These are phyloP conservation scores for Paraglomus brasilianum DNA, from an alignment of 192 early-diverging fungal species.

Conservation along the genomic window DNA sequence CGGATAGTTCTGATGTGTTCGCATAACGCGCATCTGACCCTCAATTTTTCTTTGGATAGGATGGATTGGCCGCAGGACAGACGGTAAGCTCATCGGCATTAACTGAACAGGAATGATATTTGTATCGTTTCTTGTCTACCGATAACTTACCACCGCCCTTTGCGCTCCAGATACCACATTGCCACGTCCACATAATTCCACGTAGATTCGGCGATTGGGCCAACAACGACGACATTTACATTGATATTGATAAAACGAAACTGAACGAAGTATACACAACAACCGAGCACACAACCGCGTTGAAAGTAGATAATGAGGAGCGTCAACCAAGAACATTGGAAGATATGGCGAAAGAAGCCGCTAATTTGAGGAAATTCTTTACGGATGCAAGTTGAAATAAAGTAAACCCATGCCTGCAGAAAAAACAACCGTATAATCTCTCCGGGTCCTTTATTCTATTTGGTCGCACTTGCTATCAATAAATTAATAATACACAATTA, in stretches of 20 bases:
- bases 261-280: conserved; percentile 35
- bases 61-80: conserved; percentile 60
- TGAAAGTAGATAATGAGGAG: conserved; percentile 66
- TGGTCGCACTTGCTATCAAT: no score
- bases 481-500: no score
- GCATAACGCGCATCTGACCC: neutral
- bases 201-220: conserved; percentile 74
- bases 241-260: conserved; percentile 60
- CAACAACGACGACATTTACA: conserved; percentile 88
- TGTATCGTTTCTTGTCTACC: no score
- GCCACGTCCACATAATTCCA: conserved; percentile 91
- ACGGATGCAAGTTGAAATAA: neutral
- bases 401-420: no score
- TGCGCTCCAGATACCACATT: conserved; percentile 87
- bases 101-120: no score
- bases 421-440: no score
- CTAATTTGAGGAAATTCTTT: conserved; percentile 23
- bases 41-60: conserved; percentile 40
- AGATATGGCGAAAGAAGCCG: conserved; percentile 81
- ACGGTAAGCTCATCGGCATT: conserved; percentile 18
- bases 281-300: conserved; percentile 12
- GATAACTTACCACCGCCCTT: no score
- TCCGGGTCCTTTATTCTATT: no score
- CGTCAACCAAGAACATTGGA: conserved; percentile 64
- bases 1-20: neutral